These are phyloP conservation scores for Yarrowia sp. DNA, from an alignment of 805 yeast species.

Conservation along the genomic window DNA sequence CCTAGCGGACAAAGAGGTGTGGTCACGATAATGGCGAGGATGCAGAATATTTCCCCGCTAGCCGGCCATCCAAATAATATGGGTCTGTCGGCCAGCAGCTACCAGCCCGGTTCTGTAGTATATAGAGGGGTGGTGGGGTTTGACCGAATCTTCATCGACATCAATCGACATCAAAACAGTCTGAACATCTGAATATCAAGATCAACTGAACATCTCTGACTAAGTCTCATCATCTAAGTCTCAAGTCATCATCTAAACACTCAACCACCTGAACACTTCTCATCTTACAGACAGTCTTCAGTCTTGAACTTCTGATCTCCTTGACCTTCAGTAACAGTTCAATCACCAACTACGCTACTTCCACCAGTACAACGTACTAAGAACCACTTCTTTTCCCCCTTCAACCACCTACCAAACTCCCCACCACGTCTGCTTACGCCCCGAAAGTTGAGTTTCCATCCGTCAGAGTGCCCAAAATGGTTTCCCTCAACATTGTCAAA, in stretches of 20 bases:
- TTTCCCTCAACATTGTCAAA: constrained; percentile 25
- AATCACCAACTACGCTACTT: too few relatives aligned
- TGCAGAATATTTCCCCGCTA: constrained; percentile 1
- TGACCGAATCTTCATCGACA: not conserved
- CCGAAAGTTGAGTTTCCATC: constrained; percentile 7
- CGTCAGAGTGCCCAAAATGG: constrained; percentile 2
- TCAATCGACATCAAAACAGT: too few relatives aligned
- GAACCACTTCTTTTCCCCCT: too few relatives aligned
- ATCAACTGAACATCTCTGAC: too few relatives aligned
- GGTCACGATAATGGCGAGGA: not conserved
- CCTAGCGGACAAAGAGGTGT: not conserved
- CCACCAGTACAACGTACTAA: not conserved
- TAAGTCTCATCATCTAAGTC: too few relatives aligned
- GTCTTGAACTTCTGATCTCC: too few relatives aligned
- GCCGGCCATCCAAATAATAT: not conserved
- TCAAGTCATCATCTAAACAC: too few relatives aligned
- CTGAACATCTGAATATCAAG: too few relatives aligned
- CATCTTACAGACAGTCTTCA: too few relatives aligned
- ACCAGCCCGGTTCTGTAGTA: constrained; percentile 1
- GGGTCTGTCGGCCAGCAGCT: not conserved
- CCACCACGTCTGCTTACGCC: constrained; percentile 11
- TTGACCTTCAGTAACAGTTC: too few relatives aligned
- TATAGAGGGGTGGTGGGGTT: not conserved
- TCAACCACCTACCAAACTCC: not conserved
- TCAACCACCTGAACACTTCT: not conserved